Percentiles rank a stretch among this genome's conserved stretches.
Evolutionary conservation across 495 filamentous ascomycete genomes (phyloP).

Genomic region (Aspergillus baeticus): DNA sequence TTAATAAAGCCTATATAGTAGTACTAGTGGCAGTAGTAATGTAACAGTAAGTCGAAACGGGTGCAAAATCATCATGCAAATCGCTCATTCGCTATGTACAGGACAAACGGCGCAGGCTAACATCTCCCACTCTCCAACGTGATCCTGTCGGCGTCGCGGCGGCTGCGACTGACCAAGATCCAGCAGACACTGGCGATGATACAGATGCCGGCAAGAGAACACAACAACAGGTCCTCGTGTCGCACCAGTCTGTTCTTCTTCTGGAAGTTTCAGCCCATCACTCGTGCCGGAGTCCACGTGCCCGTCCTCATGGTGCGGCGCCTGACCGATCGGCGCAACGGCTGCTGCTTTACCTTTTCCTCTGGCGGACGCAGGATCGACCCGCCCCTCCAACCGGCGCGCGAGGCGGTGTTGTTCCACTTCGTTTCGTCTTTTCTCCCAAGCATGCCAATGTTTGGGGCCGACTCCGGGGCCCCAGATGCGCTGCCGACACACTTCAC

Average conservation of each 20-base stretch:
- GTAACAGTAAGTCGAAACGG: conserved; percentile 1
- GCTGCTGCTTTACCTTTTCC: conserved; percentile 46
- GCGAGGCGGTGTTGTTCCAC: conserved; percentile 34
- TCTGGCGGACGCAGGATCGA: conserved; percentile 29
- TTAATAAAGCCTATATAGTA: not conserved
- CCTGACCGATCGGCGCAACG: conserved; percentile 20
- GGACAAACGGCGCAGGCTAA: conserved; percentile 26
- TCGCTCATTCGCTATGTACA: conserved; percentile 35
- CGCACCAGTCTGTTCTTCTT: conserved; percentile 18
- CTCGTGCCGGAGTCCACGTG: conserved; percentile 17
- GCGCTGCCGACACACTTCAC: conserved; percentile 78
- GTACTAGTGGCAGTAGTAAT: not conserved
- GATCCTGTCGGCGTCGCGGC: conserved; percentile 21
- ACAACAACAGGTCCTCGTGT: conserved; percentile 41
- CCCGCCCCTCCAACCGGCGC: conserved; percentile 26
- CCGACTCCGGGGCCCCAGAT: conserved; percentile 90
- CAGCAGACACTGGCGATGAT: conserved; percentile 49
- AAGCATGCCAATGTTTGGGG: conserved; percentile 73
- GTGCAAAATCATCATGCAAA: conserved; percentile 32
- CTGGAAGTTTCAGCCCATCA: conserved; percentile 11
- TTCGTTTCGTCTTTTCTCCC: conserved; percentile 64
- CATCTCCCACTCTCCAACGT: conserved; percentile 13
- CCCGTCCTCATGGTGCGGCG: conserved; percentile 14
- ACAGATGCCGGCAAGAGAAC: conserved; percentile 56
- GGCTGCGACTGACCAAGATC: conserved; percentile 24